These are phyloP conservation scores for Amaranthus hypochondriacus DNA, from an alignment of 148 eudicot genomes.

Conservation along the genomic window DNA sequence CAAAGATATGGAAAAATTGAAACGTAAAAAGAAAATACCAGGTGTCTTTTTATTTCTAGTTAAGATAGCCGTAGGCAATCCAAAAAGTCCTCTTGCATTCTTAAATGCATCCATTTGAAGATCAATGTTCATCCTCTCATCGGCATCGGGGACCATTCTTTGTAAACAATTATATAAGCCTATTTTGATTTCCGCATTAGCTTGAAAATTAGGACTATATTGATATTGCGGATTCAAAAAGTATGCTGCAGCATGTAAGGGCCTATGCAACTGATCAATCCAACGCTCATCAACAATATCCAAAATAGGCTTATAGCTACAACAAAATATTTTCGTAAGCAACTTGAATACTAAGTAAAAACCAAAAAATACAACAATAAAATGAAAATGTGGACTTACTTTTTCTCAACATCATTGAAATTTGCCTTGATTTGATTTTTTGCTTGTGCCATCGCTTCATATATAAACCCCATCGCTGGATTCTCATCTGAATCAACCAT, in stretches of 20 bases:
- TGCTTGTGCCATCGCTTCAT: neutral
- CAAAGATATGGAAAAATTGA: neutral
- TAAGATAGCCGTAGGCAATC: too few species aligned
- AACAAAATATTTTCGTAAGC: neutral
- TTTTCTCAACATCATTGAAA: neutral
- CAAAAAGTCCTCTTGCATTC: too few species aligned
- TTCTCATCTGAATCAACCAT: neutral
- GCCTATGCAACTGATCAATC: slow-evolving; percentile 12
- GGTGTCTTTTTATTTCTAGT: neutral
- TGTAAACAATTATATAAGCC: too few species aligned
- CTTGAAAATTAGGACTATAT: neutral
- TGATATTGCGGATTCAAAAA: slow-evolving; percentile 1
- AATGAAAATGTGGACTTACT: neutral
- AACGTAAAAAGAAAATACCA: neutral
- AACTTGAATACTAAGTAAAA: too few species aligned
- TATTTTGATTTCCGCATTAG: too few species aligned
- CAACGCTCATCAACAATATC: slow-evolving; percentile 2
- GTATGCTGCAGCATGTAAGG: slow-evolving; percentile 13
- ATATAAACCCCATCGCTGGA: neutral
- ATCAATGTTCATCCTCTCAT: too few species aligned
- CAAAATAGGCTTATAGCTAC: slow-evolving; percentile 11
- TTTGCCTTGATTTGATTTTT: neutral
- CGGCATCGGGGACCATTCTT: too few species aligned
- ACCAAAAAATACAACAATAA: too few species aligned
- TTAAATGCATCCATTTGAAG: too few species aligned